Evolutionary conservation across 2,329 filamentous ascomycete genomes (phyloP), one percentile per base, ranked within the genome.

Genomic region (Lachnellula subtilissima): DNA sequence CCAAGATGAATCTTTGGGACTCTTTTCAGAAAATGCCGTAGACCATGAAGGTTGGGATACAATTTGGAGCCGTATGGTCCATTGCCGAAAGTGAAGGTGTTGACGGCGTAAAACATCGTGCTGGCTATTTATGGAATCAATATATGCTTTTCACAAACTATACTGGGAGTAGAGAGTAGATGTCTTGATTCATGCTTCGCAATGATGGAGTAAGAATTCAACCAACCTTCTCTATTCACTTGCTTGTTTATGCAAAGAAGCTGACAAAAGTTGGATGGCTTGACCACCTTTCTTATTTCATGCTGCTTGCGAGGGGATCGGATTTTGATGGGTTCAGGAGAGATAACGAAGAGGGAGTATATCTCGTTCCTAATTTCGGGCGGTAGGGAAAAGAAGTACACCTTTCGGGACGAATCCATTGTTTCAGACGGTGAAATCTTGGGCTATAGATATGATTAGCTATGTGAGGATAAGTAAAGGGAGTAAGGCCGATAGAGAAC

Each of bases 171-270:
- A 15, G 45, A 47, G 19, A 47, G 9, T 32, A 3, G 28, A 32
- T 3, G 3, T 11, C 9, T 32, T 32, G 9, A 3, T 9, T 9
- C 28, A 11, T 12, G 28, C 9, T 9, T 32, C 28, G 28, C 28
- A 32, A 12, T 32, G 28, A 32, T 12, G 28, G 28, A 12, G 28
- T 32, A 11, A 32, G 15, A 42, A 12, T 17, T 7, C 7, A 15
- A 42, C 39, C 15, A 11, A 19, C 45, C 45, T 51, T 51, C 48
- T 15, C 32, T 17, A 25, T 42, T 35, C 42, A 55, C 32, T 22
- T 52, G 43, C 49, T 52, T 54, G 39, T 50, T 54, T 12, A 54
- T 36, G 17, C 37, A 32, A 3, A 54, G 52, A 35, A 54, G 46
- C 17, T n/a, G 22, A 15, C 36, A 17, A 9, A 50, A 50, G 19